These are phyloP conservation scores for Sphaerulina vaccinii DNA, from an alignment of 2,329 filamentous ascomycete genomes.

Conservation along the genomic window DNA sequence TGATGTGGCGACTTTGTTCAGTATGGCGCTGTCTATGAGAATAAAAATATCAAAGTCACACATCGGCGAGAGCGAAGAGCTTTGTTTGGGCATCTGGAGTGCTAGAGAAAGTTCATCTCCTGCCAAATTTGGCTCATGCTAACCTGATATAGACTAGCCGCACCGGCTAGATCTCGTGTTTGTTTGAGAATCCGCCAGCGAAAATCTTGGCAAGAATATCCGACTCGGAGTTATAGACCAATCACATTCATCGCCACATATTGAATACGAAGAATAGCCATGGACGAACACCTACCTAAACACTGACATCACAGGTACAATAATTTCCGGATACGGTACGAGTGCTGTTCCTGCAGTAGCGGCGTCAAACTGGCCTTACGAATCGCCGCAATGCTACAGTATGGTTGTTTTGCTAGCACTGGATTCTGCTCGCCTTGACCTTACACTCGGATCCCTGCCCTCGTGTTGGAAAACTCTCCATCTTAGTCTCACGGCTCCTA, in stretches of 20 bases:
- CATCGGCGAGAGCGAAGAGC: too few relatives aligned
- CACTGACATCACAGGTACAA: background rate
- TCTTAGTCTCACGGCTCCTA: background rate
- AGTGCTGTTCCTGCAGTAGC: constrained; percentile 1
- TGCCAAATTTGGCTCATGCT: background rate
- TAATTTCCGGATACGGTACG: background rate
- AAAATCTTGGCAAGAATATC: background rate
- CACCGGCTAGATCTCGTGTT: background rate
- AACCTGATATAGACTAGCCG: background rate
- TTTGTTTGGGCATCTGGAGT: too few relatives aligned
- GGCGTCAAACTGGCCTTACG: background rate
- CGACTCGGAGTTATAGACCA: background rate
- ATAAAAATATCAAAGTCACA: background rate
- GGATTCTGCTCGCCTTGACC: background rate
- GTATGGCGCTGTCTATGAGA: background rate
- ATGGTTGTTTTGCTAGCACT: background rate
- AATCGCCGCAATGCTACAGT: background rate
- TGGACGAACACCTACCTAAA: background rate
- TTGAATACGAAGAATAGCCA: background rate
- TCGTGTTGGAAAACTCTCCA: background rate
- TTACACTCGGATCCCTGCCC: background rate
- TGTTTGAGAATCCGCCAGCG: background rate
- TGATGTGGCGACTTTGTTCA: background rate
- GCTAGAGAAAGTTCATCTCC: too few relatives aligned
- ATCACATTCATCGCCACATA: background rate